These are phyloP conservation scores for Nidularia pulvinata DNA, from an alignment of 768 basidiomycete genomes.

Conservation along the genomic window DNA sequence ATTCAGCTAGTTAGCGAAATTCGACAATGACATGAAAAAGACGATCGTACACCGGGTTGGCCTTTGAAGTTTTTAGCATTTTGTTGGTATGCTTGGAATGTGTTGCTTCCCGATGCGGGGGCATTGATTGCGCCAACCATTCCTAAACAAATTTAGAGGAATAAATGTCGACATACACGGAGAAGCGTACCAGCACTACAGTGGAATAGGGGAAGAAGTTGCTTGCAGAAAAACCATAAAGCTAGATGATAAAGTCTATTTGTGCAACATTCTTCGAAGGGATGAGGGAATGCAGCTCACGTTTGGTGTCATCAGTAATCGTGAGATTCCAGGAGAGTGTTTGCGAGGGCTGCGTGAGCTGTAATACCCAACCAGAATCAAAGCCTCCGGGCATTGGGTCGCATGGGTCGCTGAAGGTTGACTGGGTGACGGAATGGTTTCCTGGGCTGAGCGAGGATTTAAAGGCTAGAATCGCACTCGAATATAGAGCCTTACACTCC, in stretches of 20 bases:
- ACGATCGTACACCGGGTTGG: constrained; percentile 27
- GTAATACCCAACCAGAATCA: constrained; percentile 50
- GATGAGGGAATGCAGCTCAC: constrained; percentile 22
- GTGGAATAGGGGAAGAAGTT: constrained; percentile 35
- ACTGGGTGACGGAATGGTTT: constrained; percentile 56
- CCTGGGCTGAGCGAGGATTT: constrained; percentile 30
- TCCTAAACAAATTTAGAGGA: constrained; percentile 14
- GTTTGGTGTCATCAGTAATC: constrained; percentile 41
- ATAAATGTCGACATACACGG: background rate
- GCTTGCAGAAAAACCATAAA: constrained; percentile 64
- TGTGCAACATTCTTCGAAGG: background rate
- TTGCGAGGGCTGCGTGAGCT: constrained; percentile 22
- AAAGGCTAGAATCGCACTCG: background rate
- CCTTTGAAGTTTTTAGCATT: constrained; percentile 25
- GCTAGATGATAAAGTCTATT: constrained; percentile 21
- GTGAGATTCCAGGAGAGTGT: constrained; percentile 48
- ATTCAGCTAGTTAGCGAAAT: background rate
- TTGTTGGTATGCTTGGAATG: constrained; percentile 30
- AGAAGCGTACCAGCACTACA: constrained; percentile 27
- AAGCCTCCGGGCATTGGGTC: constrained; percentile 43
- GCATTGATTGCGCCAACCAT: constrained; percentile 58
- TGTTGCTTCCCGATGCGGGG: constrained; percentile 35
- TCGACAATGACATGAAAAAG: background rate
- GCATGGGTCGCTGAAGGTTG: constrained; percentile 43
- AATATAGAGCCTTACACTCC: constrained; percentile 31